phyloP scores from a whole-genome alignment of 2,329 filamentous ascomycete genomes.

The Talaromyces sp. region DNA sequence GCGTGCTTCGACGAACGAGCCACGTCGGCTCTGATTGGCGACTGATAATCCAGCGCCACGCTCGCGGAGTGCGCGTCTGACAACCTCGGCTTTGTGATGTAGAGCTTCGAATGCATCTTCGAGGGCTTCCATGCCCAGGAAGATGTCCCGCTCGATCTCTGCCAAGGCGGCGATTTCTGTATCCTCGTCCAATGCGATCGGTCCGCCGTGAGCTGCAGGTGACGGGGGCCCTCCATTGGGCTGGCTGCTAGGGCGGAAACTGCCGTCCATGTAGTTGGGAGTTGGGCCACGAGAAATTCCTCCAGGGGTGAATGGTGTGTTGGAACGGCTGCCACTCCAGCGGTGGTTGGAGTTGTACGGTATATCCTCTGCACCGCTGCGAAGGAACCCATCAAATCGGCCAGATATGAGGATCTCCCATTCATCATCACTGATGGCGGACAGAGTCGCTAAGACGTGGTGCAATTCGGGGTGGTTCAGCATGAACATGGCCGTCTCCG shows the following conservation, averaged over 20 bases:
- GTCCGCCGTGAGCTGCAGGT: conserved; percentile 66
- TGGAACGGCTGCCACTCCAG: conserved; percentile 44
- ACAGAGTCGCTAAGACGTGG: conserved; percentile 81
- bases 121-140: conserved; percentile 87
- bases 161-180: conserved; percentile 87
- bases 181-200: conserved; percentile 90
- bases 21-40: conserved; percentile 49
- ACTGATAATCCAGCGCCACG: conserved; percentile 73
- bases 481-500: conserved; percentile 82
- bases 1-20: conserved; percentile 44
- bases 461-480: conserved; percentile 81
- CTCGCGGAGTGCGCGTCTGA: conserved; percentile 77
- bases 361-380: conserved; percentile 78
- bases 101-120: conserved; percentile 92
- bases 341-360: conserved; percentile 30
- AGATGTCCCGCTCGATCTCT: conserved; percentile 92
- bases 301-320: conserved; percentile 35
- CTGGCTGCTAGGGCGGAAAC: conserved; percentile 47
- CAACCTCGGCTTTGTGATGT: conserved; percentile 80
- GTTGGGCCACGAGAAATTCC: conserved; percentile 39
- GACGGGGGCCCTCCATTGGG: conserved; percentile 49
- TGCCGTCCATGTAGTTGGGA: conserved; percentile 40
- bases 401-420: conserved; percentile 96
- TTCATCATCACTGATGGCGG: conserved; percentile 86
- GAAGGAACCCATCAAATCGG: conserved; percentile 92